Evolutionary conservation across 345 rosid species (phyloP).

Genomic region (Microthlaspi erraticum): DNA sequence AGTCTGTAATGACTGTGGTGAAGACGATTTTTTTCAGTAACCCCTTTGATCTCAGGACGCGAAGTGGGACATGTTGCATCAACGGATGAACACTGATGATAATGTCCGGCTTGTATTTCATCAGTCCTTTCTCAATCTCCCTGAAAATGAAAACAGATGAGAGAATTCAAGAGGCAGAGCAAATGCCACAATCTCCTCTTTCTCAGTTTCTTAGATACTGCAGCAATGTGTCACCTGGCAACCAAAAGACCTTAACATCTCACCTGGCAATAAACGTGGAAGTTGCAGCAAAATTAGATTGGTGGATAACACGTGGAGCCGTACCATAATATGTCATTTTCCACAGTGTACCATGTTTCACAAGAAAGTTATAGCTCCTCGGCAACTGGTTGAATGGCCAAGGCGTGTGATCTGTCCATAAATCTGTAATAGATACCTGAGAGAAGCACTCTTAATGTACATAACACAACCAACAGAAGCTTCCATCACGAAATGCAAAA

Average conservation of each 20-base stretch:
- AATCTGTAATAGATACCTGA: constrained; percentile 95
- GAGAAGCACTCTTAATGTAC: constrained; percentile 50
- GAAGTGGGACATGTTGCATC: constrained; percentile 99
- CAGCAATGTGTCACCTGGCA: background rate
- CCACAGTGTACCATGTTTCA: constrained; percentile 92
- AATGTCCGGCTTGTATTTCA: constrained; percentile 96
- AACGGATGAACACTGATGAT: constrained; percentile 97
- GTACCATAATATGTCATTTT: constrained; percentile 88
- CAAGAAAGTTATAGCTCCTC: constrained; percentile 91
- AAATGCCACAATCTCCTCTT: background rate
- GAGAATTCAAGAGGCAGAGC: background rate
- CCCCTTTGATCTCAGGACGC: constrained; percentile 85
- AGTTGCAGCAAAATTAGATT: constrained; percentile 97
- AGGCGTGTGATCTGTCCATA: constrained; percentile 98
- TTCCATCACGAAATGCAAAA: background rate
- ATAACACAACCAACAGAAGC: constrained; percentile 11
- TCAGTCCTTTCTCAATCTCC: constrained; percentile 91
- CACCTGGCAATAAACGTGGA: constrained; percentile 93
- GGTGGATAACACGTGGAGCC: constrained; percentile 88
- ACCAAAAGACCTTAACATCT: constrained; percentile 43
- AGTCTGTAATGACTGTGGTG: constrained; percentile 91
- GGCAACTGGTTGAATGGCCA: constrained; percentile 99
- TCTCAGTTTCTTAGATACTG: background rate
- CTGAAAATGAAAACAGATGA: constrained; percentile 45
- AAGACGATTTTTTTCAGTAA: constrained; percentile 85